These are phyloP conservation scores for Fomitopsis betulina DNA, from an alignment of 1,284 basidiomycete genomes.

Conservation along the genomic window DNA sequence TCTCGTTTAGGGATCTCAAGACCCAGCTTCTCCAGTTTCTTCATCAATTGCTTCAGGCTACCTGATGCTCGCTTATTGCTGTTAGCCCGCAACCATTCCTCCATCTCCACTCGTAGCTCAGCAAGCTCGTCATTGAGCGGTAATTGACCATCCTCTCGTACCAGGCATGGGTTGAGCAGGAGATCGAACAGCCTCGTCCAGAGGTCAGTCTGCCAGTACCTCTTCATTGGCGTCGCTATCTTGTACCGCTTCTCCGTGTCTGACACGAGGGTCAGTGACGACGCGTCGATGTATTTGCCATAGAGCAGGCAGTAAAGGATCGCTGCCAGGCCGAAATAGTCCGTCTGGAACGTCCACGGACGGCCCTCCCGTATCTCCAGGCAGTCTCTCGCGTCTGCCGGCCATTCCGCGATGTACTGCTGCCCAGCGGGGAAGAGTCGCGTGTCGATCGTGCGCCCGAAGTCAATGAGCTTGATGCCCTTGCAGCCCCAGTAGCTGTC, in stretches of 20 bases:
- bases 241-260: conserved; percentile 44
- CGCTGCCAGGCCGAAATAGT: conserved; percentile 93
- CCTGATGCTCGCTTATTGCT: conserved; percentile 80
- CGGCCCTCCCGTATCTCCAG: conserved; percentile 80
- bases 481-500: conserved; percentile 82
- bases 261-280: conserved; percentile 40
- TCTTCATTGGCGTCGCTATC: conserved; percentile 77
- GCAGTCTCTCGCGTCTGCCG: conserved; percentile 85
- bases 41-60: conserved; percentile 79
- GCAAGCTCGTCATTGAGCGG: conserved; percentile 72
- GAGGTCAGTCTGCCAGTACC: conserved; percentile 93
- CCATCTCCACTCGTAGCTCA: conserved; percentile 74
- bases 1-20: conserved; percentile 15
- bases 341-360: conserved; percentile 92
- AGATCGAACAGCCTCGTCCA: conserved; percentile 86
- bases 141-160: conserved; percentile 49
- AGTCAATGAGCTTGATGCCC: conserved; percentile 93
- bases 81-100: conserved; percentile 77
- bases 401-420: conserved; percentile 86
- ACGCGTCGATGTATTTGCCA: conserved; percentile 88
- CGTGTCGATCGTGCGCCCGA: conserved; percentile 91
- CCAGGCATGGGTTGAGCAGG: conserved; percentile 75
- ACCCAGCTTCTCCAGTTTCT: conserved; percentile 59
- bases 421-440: conserved; percentile 75
- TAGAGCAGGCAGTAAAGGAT: conserved; percentile 95